These are phyloP conservation scores for Pythium myriotylum DNA, from an alignment of 352 stramenopile genomes.

Conservation along the genomic window DNA sequence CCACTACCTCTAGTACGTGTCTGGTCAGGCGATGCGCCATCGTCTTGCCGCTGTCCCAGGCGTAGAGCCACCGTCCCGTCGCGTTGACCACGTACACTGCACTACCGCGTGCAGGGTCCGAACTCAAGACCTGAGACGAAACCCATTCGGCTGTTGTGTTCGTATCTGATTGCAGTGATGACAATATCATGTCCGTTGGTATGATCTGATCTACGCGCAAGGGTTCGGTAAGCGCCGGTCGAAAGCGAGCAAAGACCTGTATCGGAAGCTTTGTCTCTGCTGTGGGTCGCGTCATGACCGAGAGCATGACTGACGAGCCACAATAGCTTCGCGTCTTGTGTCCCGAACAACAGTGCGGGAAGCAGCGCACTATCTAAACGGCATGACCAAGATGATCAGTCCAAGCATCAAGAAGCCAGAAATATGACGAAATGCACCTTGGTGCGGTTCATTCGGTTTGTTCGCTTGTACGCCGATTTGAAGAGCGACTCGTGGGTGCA, in stretches of 20 bases:
- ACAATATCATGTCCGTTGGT: background rate
- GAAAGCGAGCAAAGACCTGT: conserved; percentile 1
- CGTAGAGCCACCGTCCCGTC: conserved; percentile 1
- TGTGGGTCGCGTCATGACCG: no score
- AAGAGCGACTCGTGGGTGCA: background rate
- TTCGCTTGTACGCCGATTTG: background rate
- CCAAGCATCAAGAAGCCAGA: background rate
- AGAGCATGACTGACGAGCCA: background rate
- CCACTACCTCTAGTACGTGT: conserved; percentile 1
- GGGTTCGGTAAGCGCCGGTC: background rate
- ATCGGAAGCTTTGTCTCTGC: background rate
- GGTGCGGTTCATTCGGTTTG: background rate
- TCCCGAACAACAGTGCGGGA: conserved; percentile 9
- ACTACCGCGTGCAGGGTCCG: background rate
- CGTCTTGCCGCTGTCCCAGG: conserved; percentile 14
- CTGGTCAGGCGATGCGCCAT: background rate
- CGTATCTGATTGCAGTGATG: background rate
- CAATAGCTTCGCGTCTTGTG: conserved; percentile 10
- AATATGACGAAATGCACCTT: background rate
- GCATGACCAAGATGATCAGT: background rate
- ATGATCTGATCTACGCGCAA: background rate
- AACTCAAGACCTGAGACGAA: background rate
- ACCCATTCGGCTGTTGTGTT: conserved; percentile 1
- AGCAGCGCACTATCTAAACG: conserved; percentile 7
- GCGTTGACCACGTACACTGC: conserved; percentile 6